Conservation (phyloP, 2,329 filamentous ascomycete species). For the Tricladium varicosporioides region DNA sequence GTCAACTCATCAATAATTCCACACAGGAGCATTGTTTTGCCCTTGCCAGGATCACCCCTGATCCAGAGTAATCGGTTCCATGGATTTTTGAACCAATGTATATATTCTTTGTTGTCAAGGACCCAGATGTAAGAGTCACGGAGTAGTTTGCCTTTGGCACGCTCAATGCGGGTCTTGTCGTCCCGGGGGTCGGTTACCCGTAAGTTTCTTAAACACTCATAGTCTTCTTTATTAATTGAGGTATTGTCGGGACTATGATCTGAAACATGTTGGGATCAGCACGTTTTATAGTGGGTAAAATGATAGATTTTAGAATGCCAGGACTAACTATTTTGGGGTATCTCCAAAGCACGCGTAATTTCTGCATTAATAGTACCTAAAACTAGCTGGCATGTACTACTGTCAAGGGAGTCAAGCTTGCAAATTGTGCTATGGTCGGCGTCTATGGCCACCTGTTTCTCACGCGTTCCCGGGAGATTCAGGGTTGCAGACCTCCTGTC, state of each 20-base stretch:
- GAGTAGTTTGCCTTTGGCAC: constrained; percentile 27
- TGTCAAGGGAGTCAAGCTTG: too few species aligned
- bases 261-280: too few species aligned
- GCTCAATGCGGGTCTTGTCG: constrained; percentile 18
- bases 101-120: constrained; percentile 30
- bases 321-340: too few species aligned
- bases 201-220: too few species aligned
- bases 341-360: too few species aligned
- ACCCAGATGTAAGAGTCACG: constrained; percentile 36
- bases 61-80: constrained; percentile 36
- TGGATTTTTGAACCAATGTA: constrained; percentile 25
- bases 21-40: constrained; percentile 36
- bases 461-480: neutral
- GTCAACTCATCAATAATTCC: constrained; percentile 8
- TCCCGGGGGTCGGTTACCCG: constrained; percentile 12
- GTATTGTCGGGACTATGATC: too few species aligned
- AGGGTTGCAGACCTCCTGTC: neutral
- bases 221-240: too few species aligned
- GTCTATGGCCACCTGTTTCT: neutral
- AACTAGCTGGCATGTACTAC: too few species aligned
- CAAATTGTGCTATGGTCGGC: neutral
- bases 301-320: too few species aligned
- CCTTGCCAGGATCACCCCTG: constrained; percentile 36
- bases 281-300: too few species aligned
- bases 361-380: too few species aligned